Conservation (phyloP, 805 yeast genomes). For the Candida stauntonica region DNA sequence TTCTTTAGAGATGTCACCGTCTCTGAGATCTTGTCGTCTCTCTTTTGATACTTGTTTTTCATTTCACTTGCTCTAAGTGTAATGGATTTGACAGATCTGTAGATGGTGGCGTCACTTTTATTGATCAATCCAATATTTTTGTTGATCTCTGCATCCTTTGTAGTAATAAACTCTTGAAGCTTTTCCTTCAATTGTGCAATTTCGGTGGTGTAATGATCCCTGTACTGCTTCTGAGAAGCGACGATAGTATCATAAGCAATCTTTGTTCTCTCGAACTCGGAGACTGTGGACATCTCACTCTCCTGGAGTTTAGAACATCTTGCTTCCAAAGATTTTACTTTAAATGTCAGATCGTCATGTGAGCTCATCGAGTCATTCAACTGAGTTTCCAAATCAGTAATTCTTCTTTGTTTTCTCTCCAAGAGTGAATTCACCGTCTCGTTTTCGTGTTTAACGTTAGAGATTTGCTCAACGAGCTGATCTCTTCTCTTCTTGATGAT, state of each 20-base stretch:
- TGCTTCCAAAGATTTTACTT: constrained; percentile 45
- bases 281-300: constrained; percentile 37
- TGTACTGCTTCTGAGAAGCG: constrained; percentile 48
- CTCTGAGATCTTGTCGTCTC: constrained; percentile 40
- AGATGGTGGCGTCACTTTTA: constrained; percentile 45
- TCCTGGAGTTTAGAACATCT: constrained; percentile 46
- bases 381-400: constrained; percentile 60
- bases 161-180: constrained; percentile 35
- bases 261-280: constrained; percentile 54
- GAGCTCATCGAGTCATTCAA: constrained; percentile 42
- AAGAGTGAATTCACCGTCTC: constrained; percentile 67
- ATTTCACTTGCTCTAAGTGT: constrained; percentile 43
- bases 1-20: constrained; percentile 40
- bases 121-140: constrained; percentile 35
- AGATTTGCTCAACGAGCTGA: constrained; percentile 55
- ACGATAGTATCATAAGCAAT: constrained; percentile 55
- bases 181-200: constrained; percentile 34
- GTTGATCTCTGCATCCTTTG: constrained; percentile 32
- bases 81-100: constrained; percentile 44
- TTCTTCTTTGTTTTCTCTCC: constrained; percentile 65
- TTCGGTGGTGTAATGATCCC: constrained; percentile 43
- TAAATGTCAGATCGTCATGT: constrained; percentile 45
- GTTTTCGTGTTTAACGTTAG: constrained; percentile 72
- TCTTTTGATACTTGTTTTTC: constrained; percentile 45
- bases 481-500: constrained; percentile 45